Base-by-base conservation (phyloP, 169 alveolate species). In the Plasmodium billcollinsi region DNA sequence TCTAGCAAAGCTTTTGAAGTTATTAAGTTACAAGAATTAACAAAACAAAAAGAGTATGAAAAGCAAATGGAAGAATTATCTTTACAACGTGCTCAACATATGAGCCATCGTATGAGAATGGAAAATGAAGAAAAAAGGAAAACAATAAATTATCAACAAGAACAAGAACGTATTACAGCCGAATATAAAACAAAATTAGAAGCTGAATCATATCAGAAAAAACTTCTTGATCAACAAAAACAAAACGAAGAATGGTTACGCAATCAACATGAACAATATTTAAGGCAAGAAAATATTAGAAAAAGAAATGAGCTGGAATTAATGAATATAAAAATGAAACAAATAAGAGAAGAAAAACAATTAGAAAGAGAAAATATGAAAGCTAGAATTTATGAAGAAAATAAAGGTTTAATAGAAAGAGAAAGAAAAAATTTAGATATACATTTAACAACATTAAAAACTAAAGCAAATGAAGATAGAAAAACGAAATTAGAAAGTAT, bases 1-100 rank as follows among this genome's bases (percentile, higher is more conserved):
- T 99, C 99, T 3, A 96, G 96, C 33, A 91, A 97, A 91, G 99
- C 99, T 15, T 98, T 98, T 73, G 99, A 98, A 78, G 88, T 98
- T 21, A 97, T 98, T 50, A 96, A 97, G 88, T 94, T 98, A 73
- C 98, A 98, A 93, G 99, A 99, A 88, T 95, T 96, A 86, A 97
- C 99, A 20, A 94, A 95, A 88, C 99, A 98, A 88, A 98, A 97
- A 94, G 99, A 98, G 88, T 86, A 96, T 26, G 98, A 97, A 80
- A 95, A 92, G 56, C 97, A 97, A 69, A 96, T 95, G 93, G 97
- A 96, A 62, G 96, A 96, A 94, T 91, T 96, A 9, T 21, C 91
- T 1, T 56, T 73, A 65, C 93, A 89, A 26, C 56, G 75, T 21
- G 88, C 91, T 15, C 93, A 89, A 58, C 58, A 75, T 91, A 89